Conservation (phyloP, 2,329 filamentous ascomycete species). For the Phyllosticta ampelicida region DNA sequence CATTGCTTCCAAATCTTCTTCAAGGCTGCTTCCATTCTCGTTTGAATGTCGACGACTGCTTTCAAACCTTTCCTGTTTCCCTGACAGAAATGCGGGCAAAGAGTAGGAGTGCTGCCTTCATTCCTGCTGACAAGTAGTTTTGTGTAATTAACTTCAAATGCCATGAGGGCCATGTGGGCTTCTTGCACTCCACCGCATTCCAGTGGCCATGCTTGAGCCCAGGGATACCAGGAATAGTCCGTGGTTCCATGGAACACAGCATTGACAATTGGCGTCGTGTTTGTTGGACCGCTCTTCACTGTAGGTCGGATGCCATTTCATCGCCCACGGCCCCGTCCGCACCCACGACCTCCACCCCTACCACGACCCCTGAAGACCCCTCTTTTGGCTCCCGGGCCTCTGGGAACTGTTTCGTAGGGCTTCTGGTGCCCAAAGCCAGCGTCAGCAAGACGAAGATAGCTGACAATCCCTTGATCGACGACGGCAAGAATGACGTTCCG, state of each 20-base stretch:
- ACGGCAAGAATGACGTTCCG: conserved; percentile 77
- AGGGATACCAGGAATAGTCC: too few relatives aligned
- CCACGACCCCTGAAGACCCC: conserved; percentile 22
- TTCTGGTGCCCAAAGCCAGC: conserved; percentile 62
- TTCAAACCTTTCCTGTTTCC: not conserved
- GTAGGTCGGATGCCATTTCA: not conserved
- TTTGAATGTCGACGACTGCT: not conserved
- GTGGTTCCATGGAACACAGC: too few relatives aligned
- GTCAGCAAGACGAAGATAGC: conserved; percentile 74
- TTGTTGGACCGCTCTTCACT: not conserved
- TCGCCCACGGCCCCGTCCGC: not conserved
- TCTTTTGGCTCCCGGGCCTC: conserved; percentile 39
- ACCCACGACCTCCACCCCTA: conserved; percentile 29
- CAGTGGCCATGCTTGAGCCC: too few relatives aligned
- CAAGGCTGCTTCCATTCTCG: conserved; percentile 20
- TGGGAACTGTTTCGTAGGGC: conserved; percentile 39
- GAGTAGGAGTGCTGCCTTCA: too few relatives aligned
- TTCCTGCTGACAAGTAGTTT: too few relatives aligned
- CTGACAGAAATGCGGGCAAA: not conserved
- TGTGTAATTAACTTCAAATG: too few relatives aligned
- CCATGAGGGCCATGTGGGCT: too few relatives aligned
- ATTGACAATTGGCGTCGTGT: not conserved
- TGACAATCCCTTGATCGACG: conserved; percentile 81
- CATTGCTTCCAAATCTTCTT: conserved; percentile 22
- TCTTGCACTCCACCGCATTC: too few relatives aligned